Base-by-base conservation (phyloP, 768 basidiomycete species). In the Lactarius trivialis region DNA sequence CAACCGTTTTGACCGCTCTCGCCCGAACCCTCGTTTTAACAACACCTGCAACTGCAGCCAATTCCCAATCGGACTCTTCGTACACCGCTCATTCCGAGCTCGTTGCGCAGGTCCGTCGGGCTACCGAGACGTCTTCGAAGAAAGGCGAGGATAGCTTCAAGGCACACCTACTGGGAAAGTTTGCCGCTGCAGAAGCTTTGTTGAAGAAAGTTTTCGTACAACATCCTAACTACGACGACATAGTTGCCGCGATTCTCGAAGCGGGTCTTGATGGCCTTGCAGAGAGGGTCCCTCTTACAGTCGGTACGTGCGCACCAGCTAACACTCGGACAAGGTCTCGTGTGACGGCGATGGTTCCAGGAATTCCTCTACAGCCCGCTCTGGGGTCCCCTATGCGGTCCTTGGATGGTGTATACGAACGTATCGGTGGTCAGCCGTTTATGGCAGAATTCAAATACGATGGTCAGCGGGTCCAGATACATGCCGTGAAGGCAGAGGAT, bases 391-490 rank as follows among this genome's bases (percentile, higher is more conserved):
- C 93, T 39, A 86, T 84, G 49, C 85, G 92, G 30, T 93, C 92
- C 28, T 76, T 97, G 45, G 79, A 85, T 43, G 91, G 93, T 67
- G 83, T 95, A n/a, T 93, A 91, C 69, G 81, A 83, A 50, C 79
- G 85, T 7, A 75, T 93, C 21, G 81, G 80, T 24, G 76, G 79
- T 34, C 75, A 83, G 34, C 81, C 85, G 11, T 97, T 94, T 73
- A 79, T 83, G 17, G 89, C 91, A 34, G 94, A 97, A 75, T 90
- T 89, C 71, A 97, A 96, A 73, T 90, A 94, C 68, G 94, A 97
- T 68, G 94, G 88, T 21, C 89, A 91, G 69, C 81, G 88, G 54
- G 91, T 87, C 21, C 91, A 91, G 72, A 85, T 90, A n/a, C 89
- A 91, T 70, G 86, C 79, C 14, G 69, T 57, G 48, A 71, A 65